Base-by-base conservation (phyloP, 306 rosid genomes). In the Sophora flavescens region DNA sequence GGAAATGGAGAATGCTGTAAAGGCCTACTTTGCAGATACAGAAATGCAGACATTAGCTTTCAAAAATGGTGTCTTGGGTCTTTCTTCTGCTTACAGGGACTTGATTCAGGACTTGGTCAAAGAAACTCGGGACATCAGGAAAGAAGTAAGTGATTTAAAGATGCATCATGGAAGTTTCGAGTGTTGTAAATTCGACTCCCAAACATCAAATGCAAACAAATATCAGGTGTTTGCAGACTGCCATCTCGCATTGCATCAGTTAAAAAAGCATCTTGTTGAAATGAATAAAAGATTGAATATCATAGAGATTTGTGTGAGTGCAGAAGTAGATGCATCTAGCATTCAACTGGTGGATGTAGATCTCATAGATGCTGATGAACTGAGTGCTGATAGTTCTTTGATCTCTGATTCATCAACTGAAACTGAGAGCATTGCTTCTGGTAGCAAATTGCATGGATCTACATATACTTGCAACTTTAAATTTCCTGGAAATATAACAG, bases 301-400 rank as follows among this genome's bases (percentile, higher is more conserved):
- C 76, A 83, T 88, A 51, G 86, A 90, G 74, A 87, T 83, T 66
- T 82, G 58, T 63, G 51, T 88, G 41, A 65, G 65, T 71, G 44
- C 62, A 68, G 76, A 85, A 63, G 75, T 44, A 79, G 74, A 83
- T 60, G 51, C 60, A 47, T 77, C 60, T 38, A 80, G 75, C 26
- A 69, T 75, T 75, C 76, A 73, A 67, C 57, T 70, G 41, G 72
- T 30, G 35, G 72, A 77, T 51, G 85, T 69, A 60, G 82, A 85
- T 66, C 57, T 81, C 47, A 56, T 69, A 38, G 84, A 82, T 82
- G 85, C 80, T 56, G 95, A 87, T 84, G 84, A 81, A 47, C 86
- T 78, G 81, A 89, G 87, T 66, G 42, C 84, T 52, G 97, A 87
- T 78, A 82, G 83, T 79, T 86, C 97, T 56, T 90, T 96, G 57